phyloP scores from a whole-genome alignment of 768 basidiomycete species.

The Tylopilus cervinicoccineus region DNA sequence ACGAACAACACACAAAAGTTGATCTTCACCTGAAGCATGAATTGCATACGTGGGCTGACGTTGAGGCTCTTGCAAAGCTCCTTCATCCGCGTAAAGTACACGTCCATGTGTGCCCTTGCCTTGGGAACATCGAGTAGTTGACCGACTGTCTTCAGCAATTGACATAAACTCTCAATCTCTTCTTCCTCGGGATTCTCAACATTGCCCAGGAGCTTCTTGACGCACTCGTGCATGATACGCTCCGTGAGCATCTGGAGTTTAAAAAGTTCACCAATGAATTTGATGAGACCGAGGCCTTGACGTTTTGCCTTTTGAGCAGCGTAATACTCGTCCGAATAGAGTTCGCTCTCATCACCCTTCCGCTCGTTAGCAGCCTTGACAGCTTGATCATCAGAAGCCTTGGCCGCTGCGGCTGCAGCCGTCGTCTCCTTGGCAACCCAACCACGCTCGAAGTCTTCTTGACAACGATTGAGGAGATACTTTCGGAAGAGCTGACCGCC shows the following conservation, averaged over 20 bases:
- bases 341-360: slow-evolving; percentile 55
- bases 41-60: slow-evolving; percentile 85
- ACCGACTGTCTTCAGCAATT: slow-evolving; percentile 87
- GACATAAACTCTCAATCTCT: slow-evolving; percentile 95
- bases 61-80: slow-evolving; percentile 70
- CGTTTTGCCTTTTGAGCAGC: slow-evolving; percentile 96
- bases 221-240: slow-evolving; percentile 98
- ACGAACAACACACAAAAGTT: neutral
- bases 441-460: slow-evolving; percentile 95
- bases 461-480: slow-evolving; percentile 94
- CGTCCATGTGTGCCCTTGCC: slow-evolving; percentile 82
- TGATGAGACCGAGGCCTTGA: slow-evolving; percentile 93
- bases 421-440: slow-evolving; percentile 89
- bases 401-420: slow-evolving; percentile 79
- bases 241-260: slow-evolving; percentile 98
- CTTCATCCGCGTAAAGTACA: slow-evolving; percentile 91
- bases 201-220: slow-evolving; percentile 92
- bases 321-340: slow-evolving; percentile 96
- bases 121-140: slow-evolving; percentile 74
- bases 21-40: slow-evolving; percentile 81
- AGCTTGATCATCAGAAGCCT: slow-evolving; percentile 83
- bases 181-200: slow-evolving; percentile 96
- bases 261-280: slow-evolving; percentile 98
- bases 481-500: slow-evolving; percentile 96
- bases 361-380: slow-evolving; percentile 64